Conservation (phyloP, 768 basidiomycete genomes). For the Amanita brunnescens region DNA sequence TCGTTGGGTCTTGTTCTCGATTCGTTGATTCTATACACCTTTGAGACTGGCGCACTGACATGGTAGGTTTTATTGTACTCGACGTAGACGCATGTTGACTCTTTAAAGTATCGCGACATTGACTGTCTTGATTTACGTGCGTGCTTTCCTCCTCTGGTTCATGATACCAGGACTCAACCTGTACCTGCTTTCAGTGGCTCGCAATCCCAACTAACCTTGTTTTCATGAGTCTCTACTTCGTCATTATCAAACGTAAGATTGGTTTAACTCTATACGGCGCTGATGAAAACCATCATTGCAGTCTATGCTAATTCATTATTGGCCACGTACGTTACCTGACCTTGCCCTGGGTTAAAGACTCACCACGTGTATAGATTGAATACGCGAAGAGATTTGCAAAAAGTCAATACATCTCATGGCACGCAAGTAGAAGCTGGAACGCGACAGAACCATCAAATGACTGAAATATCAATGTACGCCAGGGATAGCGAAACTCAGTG, state of each 20-base stretch:
- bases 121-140: slow-evolving; percentile 38
- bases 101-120: slow-evolving; percentile 30
- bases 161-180: background rate
- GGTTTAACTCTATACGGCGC: background rate
- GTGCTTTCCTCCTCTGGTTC: slow-evolving; percentile 8
- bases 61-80: slow-evolving; percentile 18
- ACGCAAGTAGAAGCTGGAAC: background rate
- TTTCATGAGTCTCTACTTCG: slow-evolving; percentile 46
- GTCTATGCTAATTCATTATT: slow-evolving; percentile 46
- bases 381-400: background rate
- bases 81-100: background rate
- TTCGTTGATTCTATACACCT: slow-evolving; percentile 38
- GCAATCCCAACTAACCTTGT: slow-evolving; percentile 36
- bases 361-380: background rate
- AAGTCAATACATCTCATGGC: background rate
- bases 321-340: slow-evolving; percentile 28
- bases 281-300: slow-evolving; percentile 10
- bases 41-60: slow-evolving; percentile 45
- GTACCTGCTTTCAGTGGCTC: slow-evolving; percentile 30
- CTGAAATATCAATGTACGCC: background rate
- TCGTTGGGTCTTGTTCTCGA: slow-evolving; percentile 37
- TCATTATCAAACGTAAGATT: slow-evolving; percentile 40
- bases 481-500: slow-evolving; percentile 51
- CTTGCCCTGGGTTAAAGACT: background rate
- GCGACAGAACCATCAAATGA: no score